These are phyloP conservation scores for Neobulgaria alba DNA, from an alignment of 2,329 filamentous ascomycete species.

Conservation along the genomic window DNA sequence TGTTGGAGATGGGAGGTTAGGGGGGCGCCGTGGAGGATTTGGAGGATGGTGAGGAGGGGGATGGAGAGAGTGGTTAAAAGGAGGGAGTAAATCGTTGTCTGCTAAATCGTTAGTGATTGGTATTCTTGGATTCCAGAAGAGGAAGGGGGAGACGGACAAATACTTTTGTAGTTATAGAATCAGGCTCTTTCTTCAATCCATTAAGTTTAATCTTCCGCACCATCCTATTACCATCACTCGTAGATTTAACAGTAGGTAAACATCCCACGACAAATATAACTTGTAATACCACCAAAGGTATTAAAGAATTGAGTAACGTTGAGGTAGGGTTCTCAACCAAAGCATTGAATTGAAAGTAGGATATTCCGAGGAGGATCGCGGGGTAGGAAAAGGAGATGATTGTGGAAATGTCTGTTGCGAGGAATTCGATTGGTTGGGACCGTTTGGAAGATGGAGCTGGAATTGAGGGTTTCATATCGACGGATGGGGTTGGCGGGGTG, in stretches of 20 bases:
- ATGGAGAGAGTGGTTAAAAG: conserved; percentile 39
- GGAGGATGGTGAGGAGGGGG: conserved; percentile 44
- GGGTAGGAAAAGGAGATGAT: conserved; percentile 61
- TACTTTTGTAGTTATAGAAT: conserved; percentile 11
- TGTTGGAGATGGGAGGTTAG: conserved; percentile 71
- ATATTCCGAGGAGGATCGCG: conserved; percentile 54
- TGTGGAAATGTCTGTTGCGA: conserved; percentile 33
- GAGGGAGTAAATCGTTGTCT: conserved; percentile 67
- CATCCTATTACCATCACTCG: conserved; percentile 17
- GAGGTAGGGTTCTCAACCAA: conserved; percentile 63
- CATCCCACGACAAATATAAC: conserved; percentile 52
- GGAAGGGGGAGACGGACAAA: conserved; percentile 11
- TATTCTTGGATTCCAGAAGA: neutral
- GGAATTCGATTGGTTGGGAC: conserved; percentile 25
- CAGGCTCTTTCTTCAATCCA: conserved; percentile 42
- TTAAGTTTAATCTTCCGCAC: conserved; percentile 44
- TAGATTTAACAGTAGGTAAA: conserved; percentile 51
- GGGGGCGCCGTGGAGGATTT: conserved; percentile 86
- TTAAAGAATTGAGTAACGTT: conserved; percentile 52
- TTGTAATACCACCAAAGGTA: conserved; percentile 57
- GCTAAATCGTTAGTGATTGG: no score
- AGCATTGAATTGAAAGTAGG: conserved; percentile 52
- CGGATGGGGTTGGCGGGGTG: conserved; percentile 21
- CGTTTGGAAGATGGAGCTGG: conserved; percentile 10
- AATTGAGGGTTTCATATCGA: conserved; percentile 8